Conservation (phyloP, 1,284 basidiomycete genomes). For the Cryptococcus sp. region DNA sequence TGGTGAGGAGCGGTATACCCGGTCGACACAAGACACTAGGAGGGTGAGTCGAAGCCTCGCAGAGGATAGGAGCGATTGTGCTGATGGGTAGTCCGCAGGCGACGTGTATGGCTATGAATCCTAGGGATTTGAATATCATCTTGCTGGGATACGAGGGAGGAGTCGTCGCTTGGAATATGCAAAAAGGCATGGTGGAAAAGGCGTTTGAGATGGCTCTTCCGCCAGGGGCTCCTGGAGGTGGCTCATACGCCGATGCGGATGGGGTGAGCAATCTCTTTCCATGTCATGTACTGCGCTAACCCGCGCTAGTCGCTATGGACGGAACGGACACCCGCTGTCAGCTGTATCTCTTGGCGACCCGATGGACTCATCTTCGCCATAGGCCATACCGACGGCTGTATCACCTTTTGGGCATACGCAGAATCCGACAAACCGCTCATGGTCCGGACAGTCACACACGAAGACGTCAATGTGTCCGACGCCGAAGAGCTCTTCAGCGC, state of each 20-base stretch:
- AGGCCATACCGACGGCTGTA: slow-evolving; percentile 72
- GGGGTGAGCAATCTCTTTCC: slow-evolving; percentile 6
- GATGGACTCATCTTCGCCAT: slow-evolving; percentile 52
- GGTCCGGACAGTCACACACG: slow-evolving; percentile 61
- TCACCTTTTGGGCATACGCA: slow-evolving; percentile 79
- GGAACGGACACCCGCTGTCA: slow-evolving; percentile 66
- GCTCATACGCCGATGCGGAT: slow-evolving; percentile 53
- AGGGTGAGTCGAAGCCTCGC: slow-evolving; percentile 35
- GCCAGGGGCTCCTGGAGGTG: slow-evolving; percentile 73
- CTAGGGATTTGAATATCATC: slow-evolving; percentile 70
- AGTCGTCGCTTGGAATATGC: slow-evolving; percentile 65
- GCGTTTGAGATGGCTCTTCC: slow-evolving; percentile 63
- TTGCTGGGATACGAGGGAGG: slow-evolving; percentile 80
- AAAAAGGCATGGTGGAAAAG: slow-evolving; percentile 58
- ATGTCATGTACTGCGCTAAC: not conserved
- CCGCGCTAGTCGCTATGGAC: slow-evolving; percentile 57
- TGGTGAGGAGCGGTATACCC: slow-evolving; percentile 56
- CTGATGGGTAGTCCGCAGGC: slow-evolving; percentile 49
- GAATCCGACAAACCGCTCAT: slow-evolving; percentile 74
- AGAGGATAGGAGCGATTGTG: not conserved
- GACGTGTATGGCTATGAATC: slow-evolving; percentile 65
- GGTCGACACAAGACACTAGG: slow-evolving; percentile 48
- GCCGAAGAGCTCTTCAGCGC: slow-evolving; percentile 45
- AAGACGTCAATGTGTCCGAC: slow-evolving; percentile 49
- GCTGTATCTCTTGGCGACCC: slow-evolving; percentile 62